Evolutionary conservation across 106 monocot species (phyloP).

Genomic region (Platanthera zijinensis): DNA sequence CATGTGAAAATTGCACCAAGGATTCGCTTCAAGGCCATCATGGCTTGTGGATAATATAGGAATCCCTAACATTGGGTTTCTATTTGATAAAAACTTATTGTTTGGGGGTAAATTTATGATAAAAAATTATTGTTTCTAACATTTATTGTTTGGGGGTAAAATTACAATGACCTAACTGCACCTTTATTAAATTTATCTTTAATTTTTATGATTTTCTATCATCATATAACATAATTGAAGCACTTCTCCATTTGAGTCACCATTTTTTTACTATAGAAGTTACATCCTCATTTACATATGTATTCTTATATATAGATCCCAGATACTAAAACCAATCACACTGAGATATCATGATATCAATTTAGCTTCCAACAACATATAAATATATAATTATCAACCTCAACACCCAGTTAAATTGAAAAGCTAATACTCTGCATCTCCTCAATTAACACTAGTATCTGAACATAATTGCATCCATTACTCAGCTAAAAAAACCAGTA

Average conservation of each 20-base stretch:
- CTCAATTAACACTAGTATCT: neutral
- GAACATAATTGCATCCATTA: neutral
- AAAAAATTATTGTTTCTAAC: too few species aligned
- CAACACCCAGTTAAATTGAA: neutral
- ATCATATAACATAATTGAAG: neutral
- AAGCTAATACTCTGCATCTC: neutral
- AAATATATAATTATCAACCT: neutral
- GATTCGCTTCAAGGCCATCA: too few species aligned
- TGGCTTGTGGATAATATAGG: too few species aligned
- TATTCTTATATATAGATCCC: neutral
- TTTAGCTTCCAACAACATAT: neutral
- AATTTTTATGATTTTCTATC: neutral
- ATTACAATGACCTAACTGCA: neutral
- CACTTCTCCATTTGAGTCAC: neutral
- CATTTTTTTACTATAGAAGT: neutral
- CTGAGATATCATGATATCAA: neutral
- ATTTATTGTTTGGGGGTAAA: too few species aligned
- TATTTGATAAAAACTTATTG: too few species aligned
- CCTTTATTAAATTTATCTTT: neutral
- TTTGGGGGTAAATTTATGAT: too few species aligned
- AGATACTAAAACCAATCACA: neutral
- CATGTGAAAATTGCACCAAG: too few species aligned
- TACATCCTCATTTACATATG: neutral
- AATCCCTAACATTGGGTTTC: too few species aligned
- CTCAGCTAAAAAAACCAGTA: neutral